Evolutionary conservation across 768 basidiomycete genomes (phyloP).

Genomic region (Russula sp.): DNA sequence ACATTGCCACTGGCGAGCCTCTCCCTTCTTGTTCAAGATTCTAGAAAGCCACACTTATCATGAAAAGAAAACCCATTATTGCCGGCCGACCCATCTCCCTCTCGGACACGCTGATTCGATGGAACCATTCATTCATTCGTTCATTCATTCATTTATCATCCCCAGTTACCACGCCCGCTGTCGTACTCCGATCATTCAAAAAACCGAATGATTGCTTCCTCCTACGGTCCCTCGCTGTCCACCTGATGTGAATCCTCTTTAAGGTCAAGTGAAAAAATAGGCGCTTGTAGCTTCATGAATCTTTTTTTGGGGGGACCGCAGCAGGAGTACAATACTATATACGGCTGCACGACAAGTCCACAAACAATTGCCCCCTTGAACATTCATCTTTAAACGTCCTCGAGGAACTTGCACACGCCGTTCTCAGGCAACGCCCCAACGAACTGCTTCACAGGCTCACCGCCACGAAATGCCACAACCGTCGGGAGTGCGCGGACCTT

Average conservation of each 20-base stretch:
- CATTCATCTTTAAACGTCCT: slow-evolving; percentile 18
- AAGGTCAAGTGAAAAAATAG: neutral
- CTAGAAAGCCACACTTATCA: too few relatives aligned
- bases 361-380: neutral
- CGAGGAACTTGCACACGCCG: slow-evolving; percentile 26
- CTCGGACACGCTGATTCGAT: neutral
- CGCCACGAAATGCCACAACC: slow-evolving; percentile 68
- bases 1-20: too few relatives aligned
- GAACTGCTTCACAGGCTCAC: slow-evolving; percentile 51
- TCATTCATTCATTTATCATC: neutral
- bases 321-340: too few relatives aligned
- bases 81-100: neutral
- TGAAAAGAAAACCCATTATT: neutral
- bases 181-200: neutral
- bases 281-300: neutral
- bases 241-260: neutral
- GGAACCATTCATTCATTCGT: neutral
- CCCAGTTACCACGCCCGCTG: neutral
- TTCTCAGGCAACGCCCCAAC: slow-evolving; percentile 34
- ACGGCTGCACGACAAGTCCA: too few relatives aligned
- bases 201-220: neutral
- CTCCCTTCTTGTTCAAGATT: too few relatives aligned
- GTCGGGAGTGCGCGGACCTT: slow-evolving; percentile 75
- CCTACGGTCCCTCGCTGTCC: neutral
- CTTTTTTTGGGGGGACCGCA: too few relatives aligned